A percentile compares a stretch with the other conserved stretches of the same genome.
Evolutionary conservation across 441 rosid genomes (phyloP).

Genomic region (Eutrema salsugineum): DNA sequence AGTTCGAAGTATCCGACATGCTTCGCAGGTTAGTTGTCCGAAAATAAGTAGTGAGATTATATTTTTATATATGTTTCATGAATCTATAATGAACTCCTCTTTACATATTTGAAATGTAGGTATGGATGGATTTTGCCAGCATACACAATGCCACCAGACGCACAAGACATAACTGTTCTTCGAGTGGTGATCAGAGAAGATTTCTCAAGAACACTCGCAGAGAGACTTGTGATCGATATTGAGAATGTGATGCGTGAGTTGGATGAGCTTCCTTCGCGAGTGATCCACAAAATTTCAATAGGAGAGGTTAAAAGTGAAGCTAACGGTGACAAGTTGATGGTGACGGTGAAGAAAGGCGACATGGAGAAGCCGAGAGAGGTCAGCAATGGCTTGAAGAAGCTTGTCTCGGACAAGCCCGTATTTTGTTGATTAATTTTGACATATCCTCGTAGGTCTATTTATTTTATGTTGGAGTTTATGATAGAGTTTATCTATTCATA

Average conservation of each 20-base stretch:
- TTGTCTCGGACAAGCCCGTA: constrained; percentile 36
- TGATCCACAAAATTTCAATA: constrained; percentile 35
- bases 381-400: constrained; percentile 63
- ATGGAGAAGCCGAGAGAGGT: constrained; percentile 66
- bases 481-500: no score
- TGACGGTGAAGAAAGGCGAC: constrained; percentile 48
- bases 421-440: no score
- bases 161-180: constrained; percentile 77
- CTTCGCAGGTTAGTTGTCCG: constrained; percentile 39
- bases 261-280: constrained; percentile 52
- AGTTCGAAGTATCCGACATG: constrained; percentile 67
- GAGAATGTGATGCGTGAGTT: constrained; percentile 73
- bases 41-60: no score
- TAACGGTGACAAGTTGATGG: constrained; percentile 25
- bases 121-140: constrained; percentile 92
- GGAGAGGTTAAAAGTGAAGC: constrained; percentile 31
- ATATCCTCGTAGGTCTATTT: no score
- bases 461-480: no score
- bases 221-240: constrained; percentile 74
- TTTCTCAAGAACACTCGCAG: constrained; percentile 77
- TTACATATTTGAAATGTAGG: constrained; percentile 22
- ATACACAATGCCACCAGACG: constrained; percentile 84
- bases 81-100: background rate
- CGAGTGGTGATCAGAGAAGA: constrained; percentile 86
- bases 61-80: background rate